phyloP scores from a whole-genome alignment of 2,329 filamentous ascomycete species.

The Microdochium bolleyi region DNA sequence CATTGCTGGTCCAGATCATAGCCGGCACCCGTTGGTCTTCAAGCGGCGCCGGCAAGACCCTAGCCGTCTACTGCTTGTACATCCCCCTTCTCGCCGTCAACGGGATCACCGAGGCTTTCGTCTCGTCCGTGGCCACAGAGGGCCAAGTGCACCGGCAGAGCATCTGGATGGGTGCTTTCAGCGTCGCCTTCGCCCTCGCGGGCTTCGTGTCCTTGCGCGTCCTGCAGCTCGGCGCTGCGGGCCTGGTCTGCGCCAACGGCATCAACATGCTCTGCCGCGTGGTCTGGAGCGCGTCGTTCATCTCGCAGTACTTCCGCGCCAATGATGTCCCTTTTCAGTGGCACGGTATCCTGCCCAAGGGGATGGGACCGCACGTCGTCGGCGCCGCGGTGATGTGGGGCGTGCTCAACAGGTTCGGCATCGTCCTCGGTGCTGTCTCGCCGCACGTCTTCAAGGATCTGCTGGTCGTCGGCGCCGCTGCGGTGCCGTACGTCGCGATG shows the following conservation, averaged over 20 bases:
- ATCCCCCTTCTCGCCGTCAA: conserved; percentile 89
- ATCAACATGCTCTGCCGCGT: conserved; percentile 88
- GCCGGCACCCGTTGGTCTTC: conserved; percentile 71
- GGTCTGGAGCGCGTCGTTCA: conserved; percentile 69
- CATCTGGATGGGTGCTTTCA: conserved; percentile 78
- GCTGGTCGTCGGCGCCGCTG: conserved; percentile 39
- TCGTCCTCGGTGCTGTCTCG: conserved; percentile 19
- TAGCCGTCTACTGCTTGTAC: conserved; percentile 83
- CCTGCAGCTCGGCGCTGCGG: conserved; percentile 62
- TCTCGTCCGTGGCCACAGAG: conserved; percentile 75
- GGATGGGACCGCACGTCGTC: conserved; percentile 31
- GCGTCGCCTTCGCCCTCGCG: conserved; percentile 62
- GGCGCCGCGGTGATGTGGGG: conserved; percentile 33
- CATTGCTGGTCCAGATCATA: conserved; percentile 64
- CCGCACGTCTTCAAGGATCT: conserved; percentile 28
- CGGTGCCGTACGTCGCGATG: conserved; percentile 41
- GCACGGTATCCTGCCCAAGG: conserved; percentile 32
- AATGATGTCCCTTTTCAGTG: conserved; percentile 33
- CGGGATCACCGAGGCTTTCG: conserved; percentile 86
- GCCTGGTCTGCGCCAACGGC: conserved; percentile 78
- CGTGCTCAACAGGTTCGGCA: conserved; percentile 14
- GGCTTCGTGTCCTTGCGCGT: conserved; percentile 70
- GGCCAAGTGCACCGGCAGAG: conserved; percentile 70
- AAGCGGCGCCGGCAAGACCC: conserved; percentile 63
- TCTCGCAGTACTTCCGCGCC: conserved; percentile 51